Base-by-base conservation (phyloP, 2,329 filamentous ascomycete species). In the Cladophialophora chaetospira region DNA sequence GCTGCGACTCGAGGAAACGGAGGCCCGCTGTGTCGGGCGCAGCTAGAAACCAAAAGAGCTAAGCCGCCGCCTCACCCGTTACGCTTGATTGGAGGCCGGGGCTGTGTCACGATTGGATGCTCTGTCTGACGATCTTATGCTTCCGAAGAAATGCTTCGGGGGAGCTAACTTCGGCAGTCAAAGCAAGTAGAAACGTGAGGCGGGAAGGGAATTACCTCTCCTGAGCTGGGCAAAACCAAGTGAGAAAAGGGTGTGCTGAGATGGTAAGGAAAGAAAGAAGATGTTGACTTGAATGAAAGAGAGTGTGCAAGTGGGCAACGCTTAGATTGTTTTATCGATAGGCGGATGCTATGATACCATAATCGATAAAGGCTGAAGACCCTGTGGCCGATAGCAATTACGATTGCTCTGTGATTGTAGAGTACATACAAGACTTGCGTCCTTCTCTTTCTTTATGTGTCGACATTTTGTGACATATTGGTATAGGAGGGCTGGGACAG, bases 391-490 rank as follows among this genome's bases (percentile, higher is more conserved):
- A 19, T 42, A 31, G 11, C 15, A 17, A 29, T 36, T 29, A 40
- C 26, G 10, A 42, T 23, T 42, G 47, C 36, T 47, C 25, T 55
- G 42, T 42, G 31, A 11, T 15, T 31, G 29, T 28, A 23, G 21
- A 40, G 26, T 55, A 52, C 47, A 60, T 21, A 36, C 31, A 45
- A 58, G 59, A 61, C 59, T 61, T 53, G 59, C 59, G 55, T 61
- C 59, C 54, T 53, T 50, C 48, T 48, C 46, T 42, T 55, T 58
- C 31, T 60, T 23, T 53, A n/a, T 56, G 28, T 56, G 11, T 57
- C 44, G 19, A 19, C 44, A 44, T 33, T n/a, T 56, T 54, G 52
- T 61, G 51, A 58, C 55, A 58, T 49, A 38, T 43, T 28, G 29
- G 38, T 49, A 17, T 19, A 19, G 6, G 40, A 45, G 40, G 51